Base-by-base conservation (phyloP, 2,329 filamentous ascomycete genomes). In the Aspergillus sp. region DNA sequence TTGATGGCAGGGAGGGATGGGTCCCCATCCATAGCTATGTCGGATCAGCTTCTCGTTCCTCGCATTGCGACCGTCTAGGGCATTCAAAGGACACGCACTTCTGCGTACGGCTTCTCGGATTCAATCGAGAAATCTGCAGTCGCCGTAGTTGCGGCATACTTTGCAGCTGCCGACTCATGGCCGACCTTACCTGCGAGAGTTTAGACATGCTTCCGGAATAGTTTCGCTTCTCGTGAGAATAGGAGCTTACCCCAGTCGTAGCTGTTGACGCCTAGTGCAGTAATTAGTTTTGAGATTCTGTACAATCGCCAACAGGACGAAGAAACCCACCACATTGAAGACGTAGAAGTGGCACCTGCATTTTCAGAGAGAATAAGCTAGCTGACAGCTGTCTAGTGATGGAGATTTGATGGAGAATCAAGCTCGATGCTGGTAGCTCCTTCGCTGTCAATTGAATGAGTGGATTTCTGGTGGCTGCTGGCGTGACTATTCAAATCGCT, bases 21-120 rank as follows among this genome's bases (percentile, higher is more conserved):
- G 94, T 97, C 73, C 95, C 95, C 95, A 99, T 99, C 95, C 95
- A 99, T 72, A 99, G 83, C 93, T 97, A 71, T 41, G 52, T 23
- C 41, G 53, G 48, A 47, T 34, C 53, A 38, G 63, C 61, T 67
- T 46, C 69, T 61, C 28, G n/a, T 25, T 41, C 43, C 22, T 25
- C 11, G 25, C 43, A 41, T 43, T 17, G 30, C 48, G 9, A 30
- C 28, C 11, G 19, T 54, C 17, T 11, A 17, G 11, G 17, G 7
- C 0, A 38, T 43, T 23, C 7, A 34, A 25, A 31, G 23, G 38
- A 47, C 28, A 59, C 58, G 19, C 54, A 93, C 93, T 86, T 98
- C 95, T 53, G 95, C 93, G 73, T 99, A 99, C 34, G 95, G 94
- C 80, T 92, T 95, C 70, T 96, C 91, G 56, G 90, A 84, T 74